Conservation (phyloP, 2,329 filamentous ascomycete species). For the Colletotrichum tamarilloi region DNA sequence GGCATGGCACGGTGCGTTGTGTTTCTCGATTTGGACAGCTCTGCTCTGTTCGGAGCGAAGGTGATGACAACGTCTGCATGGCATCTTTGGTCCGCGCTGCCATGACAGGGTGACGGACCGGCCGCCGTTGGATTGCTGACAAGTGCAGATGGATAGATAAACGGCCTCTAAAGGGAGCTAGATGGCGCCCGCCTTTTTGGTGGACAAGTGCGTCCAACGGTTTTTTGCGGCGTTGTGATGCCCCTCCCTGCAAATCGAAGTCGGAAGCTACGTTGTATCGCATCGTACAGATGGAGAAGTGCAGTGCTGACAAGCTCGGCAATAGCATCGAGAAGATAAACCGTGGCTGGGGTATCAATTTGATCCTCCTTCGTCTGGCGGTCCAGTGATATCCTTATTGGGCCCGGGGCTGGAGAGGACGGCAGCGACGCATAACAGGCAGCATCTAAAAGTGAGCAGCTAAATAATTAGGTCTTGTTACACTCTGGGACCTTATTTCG, state of each 20-base stretch:
- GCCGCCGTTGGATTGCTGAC: not conserved
- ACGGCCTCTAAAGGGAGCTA: not conserved
- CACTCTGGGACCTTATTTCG: not conserved
- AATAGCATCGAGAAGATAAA: not conserved
- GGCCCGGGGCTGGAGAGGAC: too few species aligned
- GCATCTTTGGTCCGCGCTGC: slow-evolving; percentile 8
- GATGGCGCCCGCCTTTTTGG: not conserved
- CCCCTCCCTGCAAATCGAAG: not conserved
- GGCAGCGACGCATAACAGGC: not conserved
- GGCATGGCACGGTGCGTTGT: not conserved
- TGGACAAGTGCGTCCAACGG: not conserved
- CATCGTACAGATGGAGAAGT: not conserved
- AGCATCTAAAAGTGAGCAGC: not conserved
- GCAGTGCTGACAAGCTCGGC: not conserved
- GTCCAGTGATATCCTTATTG: not conserved
- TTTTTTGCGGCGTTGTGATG: not conserved
- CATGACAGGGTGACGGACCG: not conserved
- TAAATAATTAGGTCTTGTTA: not conserved
- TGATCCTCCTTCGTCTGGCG: not conserved
- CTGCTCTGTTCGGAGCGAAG: not conserved
- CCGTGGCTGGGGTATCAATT: not conserved
- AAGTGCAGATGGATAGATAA: not conserved
- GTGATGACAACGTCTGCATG: not conserved
- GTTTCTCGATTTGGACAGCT: slow-evolving; percentile 1
- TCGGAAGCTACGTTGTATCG: not conserved